Percentiles rank a stretch among this genome's conserved stretches.
phyloP scores from a whole-genome alignment of 2,329 filamentous ascomycete genomes.

The Periconia sp. region DNA sequence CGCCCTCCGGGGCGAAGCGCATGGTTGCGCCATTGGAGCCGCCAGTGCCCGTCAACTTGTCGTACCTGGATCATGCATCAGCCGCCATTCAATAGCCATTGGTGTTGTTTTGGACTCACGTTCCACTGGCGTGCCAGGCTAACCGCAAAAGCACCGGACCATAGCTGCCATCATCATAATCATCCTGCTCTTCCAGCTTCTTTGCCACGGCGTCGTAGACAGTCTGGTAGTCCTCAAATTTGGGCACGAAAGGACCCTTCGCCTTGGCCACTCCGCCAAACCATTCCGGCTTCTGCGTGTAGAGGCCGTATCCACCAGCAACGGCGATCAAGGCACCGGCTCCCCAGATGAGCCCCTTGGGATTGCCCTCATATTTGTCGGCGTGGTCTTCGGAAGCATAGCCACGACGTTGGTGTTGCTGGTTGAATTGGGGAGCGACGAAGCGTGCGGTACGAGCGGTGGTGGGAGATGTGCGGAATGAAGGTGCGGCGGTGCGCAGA shows the following conservation, averaged over 20 bases:
- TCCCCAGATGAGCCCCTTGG: slow-evolving; percentile 47
- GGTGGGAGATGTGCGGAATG: slow-evolving; percentile 63
- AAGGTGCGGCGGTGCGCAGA: slow-evolving; percentile 42
- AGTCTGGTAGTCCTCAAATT: slow-evolving; percentile 89
- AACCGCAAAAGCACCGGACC: slow-evolving; percentile 89
- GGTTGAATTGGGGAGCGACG: slow-evolving; percentile 68
- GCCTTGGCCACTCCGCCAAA: slow-evolving; percentile 39
- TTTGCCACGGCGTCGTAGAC: slow-evolving; percentile 88
- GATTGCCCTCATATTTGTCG: slow-evolving; percentile 56
- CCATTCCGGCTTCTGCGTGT: slow-evolving; percentile 62
- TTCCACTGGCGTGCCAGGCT: slow-evolving; percentile 93
- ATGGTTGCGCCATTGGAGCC: slow-evolving; percentile 97
- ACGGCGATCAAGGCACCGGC: slow-evolving; percentile 36
- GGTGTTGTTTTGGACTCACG: slow-evolving; percentile 48
- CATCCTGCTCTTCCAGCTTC: slow-evolving; percentile 83
- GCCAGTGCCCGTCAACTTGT: slow-evolving; percentile 85
- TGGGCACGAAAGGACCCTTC: slow-evolving; percentile 67
- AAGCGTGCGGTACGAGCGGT: slow-evolving; percentile 64
- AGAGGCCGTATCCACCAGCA: slow-evolving; percentile 47
- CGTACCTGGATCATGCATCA: slow-evolving; percentile 60
- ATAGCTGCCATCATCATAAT: slow-evolving; percentile 97
- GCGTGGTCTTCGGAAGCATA: slow-evolving; percentile 68
- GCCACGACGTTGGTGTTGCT: slow-evolving; percentile 76
- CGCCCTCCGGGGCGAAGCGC: slow-evolving; percentile 87
- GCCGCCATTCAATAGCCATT: neutral